Base-by-base conservation (phyloP, 768 basidiomycete species). In the Polyporus arcularius region DNA sequence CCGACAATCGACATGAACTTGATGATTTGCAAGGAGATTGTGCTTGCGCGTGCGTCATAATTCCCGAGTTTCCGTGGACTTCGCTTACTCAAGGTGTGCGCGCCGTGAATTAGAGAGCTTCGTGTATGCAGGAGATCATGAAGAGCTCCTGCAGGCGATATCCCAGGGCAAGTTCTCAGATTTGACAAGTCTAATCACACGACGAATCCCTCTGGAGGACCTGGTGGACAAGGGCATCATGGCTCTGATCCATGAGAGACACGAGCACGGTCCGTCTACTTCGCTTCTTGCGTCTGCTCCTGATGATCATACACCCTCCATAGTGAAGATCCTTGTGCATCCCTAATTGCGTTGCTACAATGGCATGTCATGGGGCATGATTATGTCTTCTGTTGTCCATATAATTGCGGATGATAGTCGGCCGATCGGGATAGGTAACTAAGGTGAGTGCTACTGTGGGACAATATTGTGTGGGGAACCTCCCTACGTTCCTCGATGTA, bases 121-220 rank as follows among this genome's bases (percentile, higher is more conserved):
- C 18, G 72, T 73, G 32, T 80, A 79, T 59, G 72, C 74, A 18
- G 65, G 72, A 26, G 73, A 76, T 15, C 77, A 78, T 64, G 60
- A 70, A 0, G 74, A 78, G 42, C 65, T 80, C 6, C 62, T 82
- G 7, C 63, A 73, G n/a, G 75, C 75, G 9, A 65, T 81, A 9
- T 71, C 68, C 15, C 63, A 68, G 14, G 79, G 76, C 1, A 72
- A 72, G 50, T 72, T 81, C 26, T 39, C 60, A 4, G 72, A 72
- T 1, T 61, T 80, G 11, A 76, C 77, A 53, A 71, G 76, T 18
- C 52, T 81, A 21, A 77, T 82, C 57, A 81, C 80, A 2, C 68
- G 67, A 41, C 73, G 70, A 54, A 78, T 81, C 28, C 50, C 61
- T 2, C 52, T 82, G 2, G 71, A 79, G 10, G 77, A 80, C 52